Percentiles rank a stretch among this genome's conserved stretches.
Evolutionary conservation across 306 rosid genomes (phyloP).

Genomic region (Dicorynia guianensis): DNA sequence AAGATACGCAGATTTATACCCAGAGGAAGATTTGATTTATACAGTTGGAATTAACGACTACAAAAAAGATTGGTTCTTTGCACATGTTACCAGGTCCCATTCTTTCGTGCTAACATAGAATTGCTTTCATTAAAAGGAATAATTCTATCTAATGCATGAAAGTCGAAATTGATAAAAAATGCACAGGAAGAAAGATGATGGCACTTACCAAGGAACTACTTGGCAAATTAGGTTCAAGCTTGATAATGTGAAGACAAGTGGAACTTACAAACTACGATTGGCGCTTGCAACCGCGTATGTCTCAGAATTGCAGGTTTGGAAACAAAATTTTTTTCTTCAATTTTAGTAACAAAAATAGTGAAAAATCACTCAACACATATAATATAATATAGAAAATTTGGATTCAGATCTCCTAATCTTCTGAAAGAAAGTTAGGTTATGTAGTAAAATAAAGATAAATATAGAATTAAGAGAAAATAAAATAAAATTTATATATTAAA

Average conservation of each 20-base stretch:
- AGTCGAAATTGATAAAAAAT: no score
- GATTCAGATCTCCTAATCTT: no score
- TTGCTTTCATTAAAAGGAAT: not conserved
- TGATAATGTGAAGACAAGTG: conserved; percentile 40
- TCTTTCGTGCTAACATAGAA: not conserved
- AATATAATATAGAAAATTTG: no score
- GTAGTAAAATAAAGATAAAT: no score
- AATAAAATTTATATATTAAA: no score
- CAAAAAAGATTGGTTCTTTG: conserved; percentile 78
- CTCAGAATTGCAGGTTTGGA: conserved; percentile 67
- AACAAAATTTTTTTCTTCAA: not conserved
- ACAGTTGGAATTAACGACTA: conserved; percentile 62
- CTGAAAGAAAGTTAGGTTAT: no score
- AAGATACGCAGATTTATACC: conserved; percentile 76
- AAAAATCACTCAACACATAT: no score
- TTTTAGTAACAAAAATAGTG: no score
- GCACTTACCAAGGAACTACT: conserved; percentile 70
- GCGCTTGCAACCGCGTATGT: conserved; percentile 73
- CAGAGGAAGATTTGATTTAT: conserved; percentile 63
- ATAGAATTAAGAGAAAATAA: no score
- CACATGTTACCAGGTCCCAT: conserved; percentile 77
- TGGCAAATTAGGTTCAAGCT: conserved; percentile 79
- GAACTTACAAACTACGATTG: conserved; percentile 61
- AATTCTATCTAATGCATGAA: no score
- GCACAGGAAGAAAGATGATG: conserved; percentile 61